phyloP scores from a whole-genome alignment of 148 eudicot genomes.

The Nepenthes gracilis region DNA sequence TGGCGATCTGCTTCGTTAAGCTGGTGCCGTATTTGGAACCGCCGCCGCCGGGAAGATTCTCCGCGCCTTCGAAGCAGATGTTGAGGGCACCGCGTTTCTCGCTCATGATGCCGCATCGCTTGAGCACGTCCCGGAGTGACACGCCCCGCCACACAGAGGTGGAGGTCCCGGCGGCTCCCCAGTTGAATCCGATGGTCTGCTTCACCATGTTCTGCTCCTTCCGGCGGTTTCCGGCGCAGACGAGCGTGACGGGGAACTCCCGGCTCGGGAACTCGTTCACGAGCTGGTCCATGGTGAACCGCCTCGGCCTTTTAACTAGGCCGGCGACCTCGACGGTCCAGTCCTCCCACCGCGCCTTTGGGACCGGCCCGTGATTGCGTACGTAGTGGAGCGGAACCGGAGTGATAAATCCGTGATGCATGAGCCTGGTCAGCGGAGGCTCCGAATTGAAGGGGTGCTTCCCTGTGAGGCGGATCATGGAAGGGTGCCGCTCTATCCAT shows the following conservation, averaged over 20 bases:
- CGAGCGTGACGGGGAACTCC: slow-evolving; percentile 71
- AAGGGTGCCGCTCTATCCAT: slow-evolving; percentile 69
- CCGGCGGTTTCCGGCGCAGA: slow-evolving; percentile 87
- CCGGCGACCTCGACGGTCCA: slow-evolving; percentile 85
- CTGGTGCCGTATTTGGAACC: slow-evolving; percentile 94
- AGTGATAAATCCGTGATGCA: slow-evolving; percentile 95
- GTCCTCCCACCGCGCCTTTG: slow-evolving; percentile 48
- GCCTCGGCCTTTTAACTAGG: slow-evolving; percentile 43
- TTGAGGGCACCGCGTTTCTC: slow-evolving; percentile 49
- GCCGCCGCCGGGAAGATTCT: slow-evolving; percentile 90
- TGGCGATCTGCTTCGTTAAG: slow-evolving; percentile 44
- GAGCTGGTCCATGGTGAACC: slow-evolving; percentile 59
- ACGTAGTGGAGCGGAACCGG: slow-evolving; percentile 93
- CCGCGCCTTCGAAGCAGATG: slow-evolving; percentile 89
- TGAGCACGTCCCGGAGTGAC: slow-evolving; percentile 42
- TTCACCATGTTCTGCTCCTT: slow-evolving; percentile 90
- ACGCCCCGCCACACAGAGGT: slow-evolving; percentile 90
- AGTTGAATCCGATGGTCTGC: slow-evolving; percentile 79
- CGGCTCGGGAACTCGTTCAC: slow-evolving; percentile 41
- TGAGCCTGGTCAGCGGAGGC: slow-evolving; percentile 67
- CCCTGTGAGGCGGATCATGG: slow-evolving; percentile 84
- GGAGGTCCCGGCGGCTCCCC: slow-evolving; percentile 81
- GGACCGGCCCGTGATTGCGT: slow-evolving; percentile 89
- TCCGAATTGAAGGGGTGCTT: slow-evolving; percentile 95
- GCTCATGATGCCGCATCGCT: slow-evolving; percentile 54